Evolutionary conservation across 2,329 filamentous ascomycete genomes (phyloP).

Genomic region (Ophiostoma sp.): DNA sequence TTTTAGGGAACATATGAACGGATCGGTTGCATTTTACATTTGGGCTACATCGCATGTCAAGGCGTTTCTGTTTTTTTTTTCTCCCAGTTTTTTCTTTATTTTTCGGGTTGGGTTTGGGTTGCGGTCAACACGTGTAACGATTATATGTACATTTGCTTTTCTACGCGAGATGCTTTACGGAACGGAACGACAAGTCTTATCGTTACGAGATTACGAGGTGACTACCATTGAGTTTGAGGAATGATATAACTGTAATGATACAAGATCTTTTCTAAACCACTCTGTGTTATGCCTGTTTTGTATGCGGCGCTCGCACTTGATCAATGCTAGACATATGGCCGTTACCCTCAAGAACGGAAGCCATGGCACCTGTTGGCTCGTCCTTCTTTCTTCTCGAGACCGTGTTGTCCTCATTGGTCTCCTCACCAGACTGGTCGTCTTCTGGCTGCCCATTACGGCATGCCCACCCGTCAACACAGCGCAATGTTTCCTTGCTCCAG

Average conservation of each 20-base stretch:
- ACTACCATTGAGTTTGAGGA: neutral
- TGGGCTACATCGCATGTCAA: neutral
- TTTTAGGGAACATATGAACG: neutral
- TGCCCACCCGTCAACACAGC: constrained; percentile 43
- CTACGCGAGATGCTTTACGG: neutral
- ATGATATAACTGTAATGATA: neutral
- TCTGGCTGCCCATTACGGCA: constrained; percentile 51
- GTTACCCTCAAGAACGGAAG: neutral
- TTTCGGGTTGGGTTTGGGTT: neutral
- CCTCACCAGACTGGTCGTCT: constrained; percentile 35
- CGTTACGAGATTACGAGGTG: neutral
- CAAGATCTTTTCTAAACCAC: neutral
- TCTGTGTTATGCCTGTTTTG: neutral
- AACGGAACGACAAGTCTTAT: neutral
- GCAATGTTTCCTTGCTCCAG: constrained; percentile 54
- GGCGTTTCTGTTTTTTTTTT: neutral
- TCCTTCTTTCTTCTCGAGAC: neutral
- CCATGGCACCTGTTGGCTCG: neutral
- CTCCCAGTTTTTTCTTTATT: neutral
- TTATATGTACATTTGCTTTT: neutral
- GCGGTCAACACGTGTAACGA: neutral
- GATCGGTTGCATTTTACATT: neutral
- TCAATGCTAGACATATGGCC: neutral
- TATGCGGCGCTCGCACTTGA: neutral
- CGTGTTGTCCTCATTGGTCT: neutral